Evolutionary conservation across 2,329 filamentous ascomycete species (phyloP).

Genomic region (Ascochyta viciae-villosae): DNA sequence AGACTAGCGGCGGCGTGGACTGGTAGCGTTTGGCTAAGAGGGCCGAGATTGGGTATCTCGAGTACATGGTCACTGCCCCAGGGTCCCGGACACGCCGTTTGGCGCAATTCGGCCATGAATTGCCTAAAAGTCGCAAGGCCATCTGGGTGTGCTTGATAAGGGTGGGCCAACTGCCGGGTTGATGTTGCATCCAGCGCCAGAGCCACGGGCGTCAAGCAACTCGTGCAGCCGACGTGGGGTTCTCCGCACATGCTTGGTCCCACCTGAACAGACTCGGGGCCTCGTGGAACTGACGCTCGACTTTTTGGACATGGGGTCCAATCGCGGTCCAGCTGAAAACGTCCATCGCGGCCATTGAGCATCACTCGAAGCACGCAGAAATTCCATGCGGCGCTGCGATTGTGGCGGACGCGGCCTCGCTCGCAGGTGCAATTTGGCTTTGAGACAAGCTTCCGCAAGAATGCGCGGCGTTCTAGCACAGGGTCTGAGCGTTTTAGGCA

Average conservation of each 20-base stretch:
- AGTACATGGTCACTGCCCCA: slow-evolving; percentile 26
- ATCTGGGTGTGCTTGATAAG: slow-evolving; percentile 32
- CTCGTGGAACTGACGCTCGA: not conserved
- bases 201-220: slow-evolving; percentile 21
- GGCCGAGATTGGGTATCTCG: slow-evolving; percentile 27
- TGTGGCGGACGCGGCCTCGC: slow-evolving; percentile 12
- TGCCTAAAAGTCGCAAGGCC: slow-evolving; percentile 23
- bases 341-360: not conserved
- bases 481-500: slow-evolving; percentile 13
- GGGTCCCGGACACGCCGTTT: slow-evolving; percentile 18
- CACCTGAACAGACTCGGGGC: not conserved
- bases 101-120: slow-evolving; percentile 22
- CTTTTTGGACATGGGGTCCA: not conserved
- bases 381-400: not conserved
- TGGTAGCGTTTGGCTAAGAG: slow-evolving; percentile 22
- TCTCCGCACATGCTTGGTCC: slow-evolving; percentile 9
- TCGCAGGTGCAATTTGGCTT: slow-evolving; percentile 24
- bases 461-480: slow-evolving; percentile 3
- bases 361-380: slow-evolving; percentile 11
- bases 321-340: not conserved
- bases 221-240: slow-evolving; percentile 30
- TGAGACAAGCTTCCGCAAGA: slow-evolving; percentile 23
- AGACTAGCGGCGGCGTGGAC: slow-evolving; percentile 27
- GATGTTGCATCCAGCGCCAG: slow-evolving; percentile 15
- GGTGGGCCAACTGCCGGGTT: slow-evolving; percentile 21